Base-by-base conservation (phyloP, 345 rosid species). In the Populus ilicifolia region DNA sequence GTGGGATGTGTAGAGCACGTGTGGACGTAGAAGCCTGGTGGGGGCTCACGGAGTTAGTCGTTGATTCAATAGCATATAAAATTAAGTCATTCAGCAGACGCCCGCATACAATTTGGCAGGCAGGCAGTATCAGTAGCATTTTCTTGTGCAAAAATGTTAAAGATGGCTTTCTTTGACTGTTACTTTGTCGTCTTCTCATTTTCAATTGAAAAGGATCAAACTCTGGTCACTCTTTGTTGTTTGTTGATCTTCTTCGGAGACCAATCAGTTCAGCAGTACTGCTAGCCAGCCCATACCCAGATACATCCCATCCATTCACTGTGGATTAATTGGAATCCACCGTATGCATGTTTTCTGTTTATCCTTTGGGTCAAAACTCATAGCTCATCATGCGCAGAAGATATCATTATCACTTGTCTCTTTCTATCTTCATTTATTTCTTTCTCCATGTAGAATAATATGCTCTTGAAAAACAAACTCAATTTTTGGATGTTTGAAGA, bases 141-240 rank as follows among this genome's bases (percentile, higher is more conserved):
- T 59, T 59, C 63, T 9, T 59, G 63, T 46, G 25, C 23, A 17
- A 27, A 39, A 29, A 27, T 7, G 13, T 16, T 21, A 48, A 29
- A 71, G 74, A 6, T 76, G 77, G 67, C 80, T n/a, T 38, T 44
- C 5, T 72, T 81, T 81, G 83, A 81, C 80, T 48, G 39, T 48
- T 81, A 81, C 8, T 81, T 81, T 77, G 83, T 73, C 74, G 25
- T 77, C 41, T 67, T 77, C 4, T 48, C 2, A 20, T 8, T 21
- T 10, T n/a, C 23, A 59, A 36, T 13, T 0, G 14, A 18, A 29
- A 5, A 2, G 46, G 21, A 14, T 27, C 33, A 13, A 11, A 17
- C 30, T 5, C 27, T 30, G 39, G n/a, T 2, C 18, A 5, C 30
- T 33, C 46, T n/a, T 33, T 38, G 18, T 36, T 41, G 17, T 41